These are phyloP conservation scores for Bacidia rubella DNA, from an alignment of 495 filamentous ascomycete genomes.

Conservation along the genomic window DNA sequence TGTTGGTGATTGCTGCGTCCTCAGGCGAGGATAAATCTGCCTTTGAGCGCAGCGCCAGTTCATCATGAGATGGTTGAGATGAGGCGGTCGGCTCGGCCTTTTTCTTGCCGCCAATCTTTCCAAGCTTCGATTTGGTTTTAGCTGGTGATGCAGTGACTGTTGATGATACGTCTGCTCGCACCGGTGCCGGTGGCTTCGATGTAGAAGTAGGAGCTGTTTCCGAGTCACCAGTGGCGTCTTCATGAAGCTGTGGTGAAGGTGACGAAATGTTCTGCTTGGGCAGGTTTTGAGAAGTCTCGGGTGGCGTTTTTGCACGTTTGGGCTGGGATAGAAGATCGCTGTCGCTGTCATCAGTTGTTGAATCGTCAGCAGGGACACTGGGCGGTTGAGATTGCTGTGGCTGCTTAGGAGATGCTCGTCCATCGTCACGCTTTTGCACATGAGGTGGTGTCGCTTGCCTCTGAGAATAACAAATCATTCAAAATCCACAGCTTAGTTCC, in stretches of 20 bases:
- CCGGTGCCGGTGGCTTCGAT: no score
- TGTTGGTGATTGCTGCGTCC: background rate
- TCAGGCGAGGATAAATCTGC: background rate
- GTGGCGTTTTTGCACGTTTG: no score
- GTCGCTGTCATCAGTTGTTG: conserved; percentile 16
- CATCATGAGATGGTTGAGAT: background rate
- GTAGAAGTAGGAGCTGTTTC: no score
- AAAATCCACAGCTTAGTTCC: background rate
- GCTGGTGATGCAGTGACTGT: background rate
- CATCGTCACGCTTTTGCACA: background rate
- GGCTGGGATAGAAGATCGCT: no score
- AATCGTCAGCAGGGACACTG: background rate
- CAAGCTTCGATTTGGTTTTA: conserved; percentile 18
- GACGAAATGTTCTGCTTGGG: no score
- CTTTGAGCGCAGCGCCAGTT: background rate
- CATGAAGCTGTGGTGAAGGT: no score
- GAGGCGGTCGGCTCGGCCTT: conserved; percentile 3
- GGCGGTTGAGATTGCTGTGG: background rate
- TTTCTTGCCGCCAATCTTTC: conserved; percentile 16
- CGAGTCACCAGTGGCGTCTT: no score
- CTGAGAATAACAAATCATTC: background rate
- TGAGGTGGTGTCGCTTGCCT: conserved; percentile 4
- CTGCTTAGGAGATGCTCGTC: background rate
- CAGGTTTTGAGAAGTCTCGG: no score
- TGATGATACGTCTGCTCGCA: no score